A percentile compares a stretch with the other conserved stretches of the same genome.
phyloP scores from a whole-genome alignment of 208 protist genomes.

The Porcisia hertigi region DNA sequence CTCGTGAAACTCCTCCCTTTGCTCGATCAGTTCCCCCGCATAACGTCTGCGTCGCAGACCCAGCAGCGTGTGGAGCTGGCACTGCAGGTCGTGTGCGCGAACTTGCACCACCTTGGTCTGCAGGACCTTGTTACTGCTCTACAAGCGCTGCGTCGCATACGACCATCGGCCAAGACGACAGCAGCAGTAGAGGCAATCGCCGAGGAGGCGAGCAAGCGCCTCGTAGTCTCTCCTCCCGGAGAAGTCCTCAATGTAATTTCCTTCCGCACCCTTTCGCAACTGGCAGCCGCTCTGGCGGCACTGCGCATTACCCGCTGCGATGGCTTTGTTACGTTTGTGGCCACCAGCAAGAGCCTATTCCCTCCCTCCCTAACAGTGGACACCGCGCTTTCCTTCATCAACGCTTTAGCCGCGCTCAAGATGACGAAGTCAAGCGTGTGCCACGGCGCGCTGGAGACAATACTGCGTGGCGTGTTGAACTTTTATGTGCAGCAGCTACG shows the following conservation, averaged over 20 bases:
- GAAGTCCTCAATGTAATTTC: slow-evolving; percentile 20
- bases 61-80: slow-evolving; percentile 23
- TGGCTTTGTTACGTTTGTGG: slow-evolving; percentile 56
- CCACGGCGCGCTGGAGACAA: slow-evolving; percentile 19
- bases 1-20: slow-evolving; percentile 51
- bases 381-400: slow-evolving; percentile 48
- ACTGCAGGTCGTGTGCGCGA: slow-evolving; percentile 14
- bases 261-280: slow-evolving; percentile 42
- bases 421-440: slow-evolving; percentile 18
- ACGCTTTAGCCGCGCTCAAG: slow-evolving; percentile 35
- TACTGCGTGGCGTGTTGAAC: slow-evolving; percentile 16
- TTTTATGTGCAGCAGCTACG: slow-evolving; percentile 19
- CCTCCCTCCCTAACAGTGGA: slow-evolving; percentile 31
- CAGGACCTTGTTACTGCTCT: slow-evolving; percentile 51
- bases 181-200: slow-evolving; percentile 32
- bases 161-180: slow-evolving; percentile 29
- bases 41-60: not conserved
- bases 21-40: slow-evolving; percentile 31
- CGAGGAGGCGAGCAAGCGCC: slow-evolving; percentile 25
- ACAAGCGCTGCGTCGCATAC: slow-evolving; percentile 48
- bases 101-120: slow-evolving; percentile 17
- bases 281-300: slow-evolving; percentile 52
- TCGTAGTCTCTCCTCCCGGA: slow-evolving; percentile 1
- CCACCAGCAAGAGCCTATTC: slow-evolving; percentile 15
- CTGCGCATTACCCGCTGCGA: slow-evolving; percentile 60